Evolutionary conservation across 257 asterid genomes (phyloP).

Genomic region (Gentiana dahurica): DNA sequence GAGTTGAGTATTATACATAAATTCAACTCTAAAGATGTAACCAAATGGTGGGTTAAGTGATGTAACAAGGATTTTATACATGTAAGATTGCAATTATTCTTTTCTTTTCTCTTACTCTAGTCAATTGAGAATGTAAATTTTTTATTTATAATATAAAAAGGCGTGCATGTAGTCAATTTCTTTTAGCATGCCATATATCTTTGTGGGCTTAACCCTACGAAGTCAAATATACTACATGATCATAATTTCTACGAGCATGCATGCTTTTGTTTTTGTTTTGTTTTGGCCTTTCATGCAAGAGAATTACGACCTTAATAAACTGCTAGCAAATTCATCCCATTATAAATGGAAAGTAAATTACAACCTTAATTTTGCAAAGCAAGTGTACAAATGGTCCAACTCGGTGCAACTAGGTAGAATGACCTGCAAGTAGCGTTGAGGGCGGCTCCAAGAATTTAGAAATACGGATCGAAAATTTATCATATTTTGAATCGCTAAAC

Average conservation of each 20-base stretch:
- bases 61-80: slow-evolving; percentile 7
- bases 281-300: no score
- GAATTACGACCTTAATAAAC: no score
- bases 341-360: background rate
- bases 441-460: no score
- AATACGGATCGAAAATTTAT: no score
- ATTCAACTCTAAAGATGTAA: no score
- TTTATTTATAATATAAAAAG: no score
- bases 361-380: slow-evolving; percentile 3
- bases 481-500: no score
- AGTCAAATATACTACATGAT: slow-evolving; percentile 3
- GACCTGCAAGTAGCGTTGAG: background rate
- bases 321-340: no score
- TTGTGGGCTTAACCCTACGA: slow-evolving; percentile 26
- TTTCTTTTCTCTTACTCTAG: slow-evolving; percentile 3
- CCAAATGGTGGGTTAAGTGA: no score
- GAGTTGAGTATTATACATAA: no score
- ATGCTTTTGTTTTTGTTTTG: slow-evolving; percentile 9
- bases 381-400: slow-evolving; percentile 12
- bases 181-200: slow-evolving; percentile 12
- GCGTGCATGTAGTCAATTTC: slow-evolving; percentile 2
- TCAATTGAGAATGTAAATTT: background rate
- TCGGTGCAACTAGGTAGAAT: slow-evolving; percentile 3
- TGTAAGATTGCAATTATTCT: slow-evolving; percentile 6
- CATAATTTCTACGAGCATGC: slow-evolving; percentile 18